A percentile compares a stretch with the other conserved stretches of the same genome.
phyloP scores from a whole-genome alignment of 148 eudicot species.

The Silene conica region DNA sequence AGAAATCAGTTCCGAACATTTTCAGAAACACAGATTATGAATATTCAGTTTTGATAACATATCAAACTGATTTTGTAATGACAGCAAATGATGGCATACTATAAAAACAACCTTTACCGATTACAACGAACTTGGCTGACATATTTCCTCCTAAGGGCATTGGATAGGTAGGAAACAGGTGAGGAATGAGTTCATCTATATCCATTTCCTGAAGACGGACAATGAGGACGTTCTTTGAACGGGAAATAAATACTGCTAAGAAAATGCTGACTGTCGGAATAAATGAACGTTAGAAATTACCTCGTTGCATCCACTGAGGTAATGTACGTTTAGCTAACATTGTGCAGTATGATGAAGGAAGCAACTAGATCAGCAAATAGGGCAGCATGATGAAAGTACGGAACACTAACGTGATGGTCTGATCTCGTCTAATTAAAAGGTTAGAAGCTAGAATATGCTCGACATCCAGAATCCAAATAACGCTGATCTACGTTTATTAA shows the following conservation, averaged over 20 bases:
- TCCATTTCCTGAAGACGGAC: too few species aligned
- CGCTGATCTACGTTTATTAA: neutral
- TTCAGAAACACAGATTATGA: neutral
- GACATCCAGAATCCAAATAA: neutral
- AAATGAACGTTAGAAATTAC: neutral
- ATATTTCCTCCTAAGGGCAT: neutral
- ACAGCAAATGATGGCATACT: neutral
- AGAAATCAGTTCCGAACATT: neutral
- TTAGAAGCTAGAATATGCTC: neutral
- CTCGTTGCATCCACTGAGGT: neutral
- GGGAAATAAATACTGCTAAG: too few species aligned
- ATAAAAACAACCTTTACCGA: neutral
- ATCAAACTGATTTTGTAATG: neutral
- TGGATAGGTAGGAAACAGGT: neutral
- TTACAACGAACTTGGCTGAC: neutral
- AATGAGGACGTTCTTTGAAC: too few species aligned
- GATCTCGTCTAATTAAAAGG: too few species aligned
- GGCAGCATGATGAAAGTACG: neutral
- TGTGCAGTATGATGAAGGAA: neutral
- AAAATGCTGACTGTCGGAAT: neutral
- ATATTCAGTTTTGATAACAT: neutral
- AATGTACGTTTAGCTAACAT: neutral
- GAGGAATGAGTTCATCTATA: too few species aligned
- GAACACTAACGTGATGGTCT: neutral
- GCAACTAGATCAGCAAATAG: neutral